Evolutionary conservation across 495 filamentous ascomycete genomes (phyloP), one percentile per base, ranked within the genome.

Genomic region (Penicillium subrubescens): DNA sequence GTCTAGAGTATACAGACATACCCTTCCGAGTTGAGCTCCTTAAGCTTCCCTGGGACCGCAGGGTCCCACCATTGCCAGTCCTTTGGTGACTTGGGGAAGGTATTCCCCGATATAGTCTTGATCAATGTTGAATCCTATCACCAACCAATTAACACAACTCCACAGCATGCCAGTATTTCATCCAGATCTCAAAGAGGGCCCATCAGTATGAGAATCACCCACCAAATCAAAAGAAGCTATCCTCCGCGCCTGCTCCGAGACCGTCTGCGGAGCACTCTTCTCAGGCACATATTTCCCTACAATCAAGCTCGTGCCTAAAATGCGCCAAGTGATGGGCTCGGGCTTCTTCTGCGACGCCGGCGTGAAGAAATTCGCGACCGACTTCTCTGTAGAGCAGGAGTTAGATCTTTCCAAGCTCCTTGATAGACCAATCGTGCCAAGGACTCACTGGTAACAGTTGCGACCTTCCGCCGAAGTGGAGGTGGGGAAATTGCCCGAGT

Each of bases 1-100:
- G 27, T 57, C 46, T 39, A 25, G 39, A 27, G 11, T 29, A 39
- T 25, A 57, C 15, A 15, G 25, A 73, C 81, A 39, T 80, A 96
- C 87, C 91, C 92, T 71, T 92, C 86, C 34, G 84, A 77, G 66
- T 92, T 81, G 8, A 98, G 77, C 51, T 87, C 77, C 57, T 83
- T 84, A 10, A 99, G 65, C 14, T 75, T 84, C 0, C 71, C 75
- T 1, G 92, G 92, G 1, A 97, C 91, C 19, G 75, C 83, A 11
- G 77, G 50, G 71, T 96, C 81, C 94, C 94, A 98, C 95, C 95
- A 99, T 77, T 90, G 91, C 95, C 95, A 99, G 75, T 98, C 95
- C 5, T 81, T 75, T 0, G 87, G 83, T 63, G 87, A 87, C 65
- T 82, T 84, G 7, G 87, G 83, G 63, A 93, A 94, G 31, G 83